Evolutionary conservation across 129 eudicot genomes (phyloP).

Genomic region (Daucus carota): DNA sequence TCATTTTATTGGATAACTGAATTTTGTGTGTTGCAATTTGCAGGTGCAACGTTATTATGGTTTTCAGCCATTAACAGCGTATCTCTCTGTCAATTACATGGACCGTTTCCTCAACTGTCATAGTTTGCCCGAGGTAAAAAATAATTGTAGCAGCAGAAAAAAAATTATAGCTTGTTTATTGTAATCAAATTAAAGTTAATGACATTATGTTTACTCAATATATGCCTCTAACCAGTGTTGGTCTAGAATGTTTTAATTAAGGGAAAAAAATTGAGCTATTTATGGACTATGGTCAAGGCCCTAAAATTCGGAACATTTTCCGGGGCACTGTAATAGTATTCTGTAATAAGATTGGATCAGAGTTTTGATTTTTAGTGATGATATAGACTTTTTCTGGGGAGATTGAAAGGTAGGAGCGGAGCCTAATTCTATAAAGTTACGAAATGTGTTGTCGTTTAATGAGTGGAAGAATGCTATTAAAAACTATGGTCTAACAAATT

Average conservation of each 20-base stretch:
- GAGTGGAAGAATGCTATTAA: no score
- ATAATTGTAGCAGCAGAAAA: slow-evolving; percentile 7
- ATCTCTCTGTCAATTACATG: slow-evolving; percentile 79
- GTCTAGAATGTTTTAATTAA: no score
- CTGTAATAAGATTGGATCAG: neutral
- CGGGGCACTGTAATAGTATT: neutral
- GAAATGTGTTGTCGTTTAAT: no score
- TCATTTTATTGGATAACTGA: neutral
- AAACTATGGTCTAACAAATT: no score
- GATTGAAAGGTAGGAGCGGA: no score
- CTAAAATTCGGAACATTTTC: neutral
- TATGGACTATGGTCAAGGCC: neutral
- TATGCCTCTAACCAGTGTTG: neutral
- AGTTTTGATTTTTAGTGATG: neutral
- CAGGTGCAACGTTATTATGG: slow-evolving; percentile 78
- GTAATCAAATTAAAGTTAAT: neutral
- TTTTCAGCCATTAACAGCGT: slow-evolving; percentile 84
- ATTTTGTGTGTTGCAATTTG: neutral
- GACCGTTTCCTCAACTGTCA: slow-evolving; percentile 76
- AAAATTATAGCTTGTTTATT: neutral
- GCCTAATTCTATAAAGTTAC: no score
- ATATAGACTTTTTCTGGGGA: neutral
- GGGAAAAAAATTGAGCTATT: neutral
- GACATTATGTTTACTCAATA: neutral
- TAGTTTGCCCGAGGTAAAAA: slow-evolving; percentile 57